Conservation (phyloP, 2,329 filamentous ascomycete species). For the Raffaelea albimanens region DNA sequence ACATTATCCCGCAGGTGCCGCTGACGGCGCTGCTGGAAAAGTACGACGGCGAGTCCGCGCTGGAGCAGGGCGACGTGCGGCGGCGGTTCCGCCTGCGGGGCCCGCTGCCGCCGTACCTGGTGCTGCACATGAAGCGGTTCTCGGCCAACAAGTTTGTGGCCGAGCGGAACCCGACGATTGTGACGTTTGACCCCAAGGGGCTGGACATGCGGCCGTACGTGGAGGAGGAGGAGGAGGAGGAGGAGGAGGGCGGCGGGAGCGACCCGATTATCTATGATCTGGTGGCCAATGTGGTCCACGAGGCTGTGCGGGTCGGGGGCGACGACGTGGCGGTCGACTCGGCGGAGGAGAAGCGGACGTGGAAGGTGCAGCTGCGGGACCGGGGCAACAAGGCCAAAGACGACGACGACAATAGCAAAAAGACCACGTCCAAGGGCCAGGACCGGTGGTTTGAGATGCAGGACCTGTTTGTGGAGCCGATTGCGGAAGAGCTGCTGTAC, state of each 20-base stretch:
- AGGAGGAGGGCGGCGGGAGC: constrained; percentile 92
- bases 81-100: constrained; percentile 84
- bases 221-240: constrained; percentile 72
- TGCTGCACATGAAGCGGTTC: constrained; percentile 97
- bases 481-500: constrained; percentile 81
- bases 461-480: constrained; percentile 85
- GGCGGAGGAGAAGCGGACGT: constrained; percentile 78
- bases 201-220: constrained; percentile 88
- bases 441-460: constrained; percentile 84
- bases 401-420: neutral
- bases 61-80: constrained; percentile 72
- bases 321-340: constrained; percentile 78
- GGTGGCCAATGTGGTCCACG: constrained; percentile 88
- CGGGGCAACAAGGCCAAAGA: constrained; percentile 50
- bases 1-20: constrained; percentile 91
- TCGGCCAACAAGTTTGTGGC: constrained; percentile 92
- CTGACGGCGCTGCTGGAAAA: constrained; percentile 77
- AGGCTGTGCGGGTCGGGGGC: constrained; percentile 58
- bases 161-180: constrained; percentile 95
- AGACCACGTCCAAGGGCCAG: neutral
- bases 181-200: constrained; percentile 78
- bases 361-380: constrained; percentile 85
- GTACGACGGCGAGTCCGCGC: constrained; percentile 80
- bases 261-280: constrained; percentile 96
- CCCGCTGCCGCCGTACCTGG: constrained; percentile 80